These are phyloP conservation scores for Quercus phellos DNA, from an alignment of 331 rosid genomes.

Conservation along the genomic window DNA sequence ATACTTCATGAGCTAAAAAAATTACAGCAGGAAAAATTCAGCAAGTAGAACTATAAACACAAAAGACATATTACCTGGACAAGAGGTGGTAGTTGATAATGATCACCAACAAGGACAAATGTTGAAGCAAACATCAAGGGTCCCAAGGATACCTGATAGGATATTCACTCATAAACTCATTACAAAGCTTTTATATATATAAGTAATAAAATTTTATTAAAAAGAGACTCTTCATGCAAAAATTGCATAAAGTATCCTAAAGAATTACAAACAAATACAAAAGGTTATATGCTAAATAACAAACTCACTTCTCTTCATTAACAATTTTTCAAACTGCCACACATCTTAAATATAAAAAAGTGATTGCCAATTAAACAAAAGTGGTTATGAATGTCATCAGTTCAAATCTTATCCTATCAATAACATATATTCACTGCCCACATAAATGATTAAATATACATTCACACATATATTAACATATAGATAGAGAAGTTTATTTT, in stretches of 20 bases:
- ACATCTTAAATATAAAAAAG: not conserved
- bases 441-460: not conserved
- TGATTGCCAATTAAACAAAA: not conserved
- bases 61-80: conserved; percentile 51
- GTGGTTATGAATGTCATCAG: not conserved
- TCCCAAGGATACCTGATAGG: conserved; percentile 80
- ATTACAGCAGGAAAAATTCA: not conserved
- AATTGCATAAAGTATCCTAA: no score
- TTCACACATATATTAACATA: not conserved
- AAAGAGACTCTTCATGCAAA: no score
- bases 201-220: no score
- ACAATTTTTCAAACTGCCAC: not conserved
- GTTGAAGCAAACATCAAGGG: conserved; percentile 80
- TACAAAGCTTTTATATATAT: not conserved
- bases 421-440: not conserved
- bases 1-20: conserved; percentile 2
- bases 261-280: no score
- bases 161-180: not conserved
- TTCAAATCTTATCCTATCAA: not conserved
- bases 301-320: not conserved
- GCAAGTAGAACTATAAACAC: conserved; percentile 3
- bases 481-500: not conserved
- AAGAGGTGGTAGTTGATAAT: conserved; percentile 94
- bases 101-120: conserved; percentile 95
- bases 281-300: no score